Evolutionary conservation across 1,139 yeast genomes (phyloP).

Genomic region (Taphrina wiesneri): DNA sequence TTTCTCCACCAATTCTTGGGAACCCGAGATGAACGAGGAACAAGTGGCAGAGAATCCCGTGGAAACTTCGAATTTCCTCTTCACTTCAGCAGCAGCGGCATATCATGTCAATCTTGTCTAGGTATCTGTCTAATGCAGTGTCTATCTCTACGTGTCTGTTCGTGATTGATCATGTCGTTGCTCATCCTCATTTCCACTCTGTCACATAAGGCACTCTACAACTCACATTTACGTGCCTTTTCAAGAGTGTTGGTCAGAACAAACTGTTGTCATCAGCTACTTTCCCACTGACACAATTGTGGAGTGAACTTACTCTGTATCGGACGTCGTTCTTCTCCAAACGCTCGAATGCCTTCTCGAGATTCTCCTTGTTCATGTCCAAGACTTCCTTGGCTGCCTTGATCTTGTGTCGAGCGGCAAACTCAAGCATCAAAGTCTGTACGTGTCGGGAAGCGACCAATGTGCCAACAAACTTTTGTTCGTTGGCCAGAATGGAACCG

Average conservation of each 20-base stretch:
- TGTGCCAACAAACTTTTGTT: conserved; percentile 22
- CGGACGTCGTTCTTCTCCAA: conserved; percentile 30
- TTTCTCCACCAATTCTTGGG: neutral
- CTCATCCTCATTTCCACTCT: neutral
- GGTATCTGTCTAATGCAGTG: neutral
- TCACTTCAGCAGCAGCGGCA: no score
- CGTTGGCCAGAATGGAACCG: conserved; percentile 13
- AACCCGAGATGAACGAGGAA: neutral
- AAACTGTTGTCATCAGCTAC: neutral
- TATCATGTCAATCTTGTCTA: no score
- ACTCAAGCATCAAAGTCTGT: conserved; percentile 33
- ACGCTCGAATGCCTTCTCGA: conserved; percentile 21
- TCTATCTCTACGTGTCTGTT: neutral
- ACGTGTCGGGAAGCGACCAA: conserved; percentile 32
- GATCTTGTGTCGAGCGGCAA: conserved; percentile 35
- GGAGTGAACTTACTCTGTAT: neutral
- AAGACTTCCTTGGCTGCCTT: conserved; percentile 23
- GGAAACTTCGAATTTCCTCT: neutral
- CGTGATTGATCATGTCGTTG: neutral
- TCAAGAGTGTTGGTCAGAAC: conserved; percentile 3
- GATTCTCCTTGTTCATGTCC: conserved; percentile 29
- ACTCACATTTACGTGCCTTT: conserved; percentile 10
- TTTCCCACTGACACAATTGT: neutral
- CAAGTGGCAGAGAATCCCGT: neutral
- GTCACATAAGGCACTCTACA: neutral